Evolutionary conservation across 2,329 filamentous ascomycete species (phyloP), one percentile per base, ranked within the genome.

Genomic region (Aspergillus niger): DNA sequence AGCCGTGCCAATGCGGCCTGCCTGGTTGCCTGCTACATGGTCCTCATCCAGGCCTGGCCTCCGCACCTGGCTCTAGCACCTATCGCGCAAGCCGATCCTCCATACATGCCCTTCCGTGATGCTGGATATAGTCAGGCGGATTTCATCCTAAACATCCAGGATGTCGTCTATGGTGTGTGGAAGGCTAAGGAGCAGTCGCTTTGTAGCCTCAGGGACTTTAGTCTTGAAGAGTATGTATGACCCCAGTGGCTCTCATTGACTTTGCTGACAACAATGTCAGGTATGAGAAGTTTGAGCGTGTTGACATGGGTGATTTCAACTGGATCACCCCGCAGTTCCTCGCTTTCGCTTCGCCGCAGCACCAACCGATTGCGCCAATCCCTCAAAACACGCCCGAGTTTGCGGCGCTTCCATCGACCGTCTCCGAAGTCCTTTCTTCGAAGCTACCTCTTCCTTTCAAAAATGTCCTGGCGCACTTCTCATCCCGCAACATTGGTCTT

Each of bases 271-370:
- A 13, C n/a, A 10, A 11, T 10, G 13, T 36, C 60, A 87, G 85
- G 63, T 99, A 99, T 75, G 95, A 99, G 80, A 90, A 86, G 74
- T 99, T 87, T 70, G 95, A 99, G 80, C 86, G 95, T 60, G 95
- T 99, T 20, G 95, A 99, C 75, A 92, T 97, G 82, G 95, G 95
- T 65, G 95, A 99, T 80, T 99, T 99, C 89, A 99, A 99, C 85
- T 99, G 95, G 95, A 86, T 99, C 61, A 96, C 93, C 5, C 93
- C 94, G 8, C 83, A 93, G 72, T 99, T 99, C 80, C 85, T 99
- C 55, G 95, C 95, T 22, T 98, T 99, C 75, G 95, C 95, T 48
- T 98, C 94, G 20, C 95, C 95, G 10, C 92, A 98, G 77, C 89
- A 93, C 70, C 83, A 86, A 59, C 91, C 92, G 5, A 86, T 90